Conservation (phyloP, 805 yeast genomes). For the Diddensiella caesifluorescens region DNA sequence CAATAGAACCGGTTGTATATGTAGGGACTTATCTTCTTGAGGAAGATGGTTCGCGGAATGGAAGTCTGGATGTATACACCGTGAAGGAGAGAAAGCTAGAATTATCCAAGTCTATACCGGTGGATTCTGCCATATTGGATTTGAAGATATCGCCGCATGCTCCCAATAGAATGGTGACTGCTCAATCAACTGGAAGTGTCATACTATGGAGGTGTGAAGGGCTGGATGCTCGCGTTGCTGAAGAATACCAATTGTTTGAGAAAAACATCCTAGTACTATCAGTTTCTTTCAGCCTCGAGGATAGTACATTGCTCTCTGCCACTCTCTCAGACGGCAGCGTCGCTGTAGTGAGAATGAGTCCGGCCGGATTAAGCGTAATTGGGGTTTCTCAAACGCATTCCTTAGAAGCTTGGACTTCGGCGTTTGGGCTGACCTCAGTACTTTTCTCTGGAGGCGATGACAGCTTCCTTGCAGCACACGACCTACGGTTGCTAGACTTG, state of each 20-base stretch:
- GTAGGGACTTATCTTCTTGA: constrained; percentile 81
- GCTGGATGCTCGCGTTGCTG: constrained; percentile 15
- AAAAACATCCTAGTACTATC: constrained; percentile 56
- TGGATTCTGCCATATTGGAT: constrained; percentile 59
- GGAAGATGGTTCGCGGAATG: constrained; percentile 55
- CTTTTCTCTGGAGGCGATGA: constrained; percentile 88
- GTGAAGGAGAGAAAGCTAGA: constrained; percentile 20
- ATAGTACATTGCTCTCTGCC: constrained; percentile 38
- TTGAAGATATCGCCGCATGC: constrained; percentile 60
- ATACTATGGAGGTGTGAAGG: constrained; percentile 50
- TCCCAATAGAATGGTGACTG: constrained; percentile 46
- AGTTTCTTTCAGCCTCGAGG: constrained; percentile 47
- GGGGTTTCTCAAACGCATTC: constrained; percentile 45
- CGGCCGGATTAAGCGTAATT: constrained; percentile 22
- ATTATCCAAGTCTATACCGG: constrained; percentile 18
- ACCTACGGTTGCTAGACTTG: constrained; percentile 38
- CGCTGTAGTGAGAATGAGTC: constrained; percentile 37
- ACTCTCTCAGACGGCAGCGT: constrained; percentile 69
- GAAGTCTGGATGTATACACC: constrained; percentile 49
- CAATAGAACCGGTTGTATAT: constrained; percentile 42
- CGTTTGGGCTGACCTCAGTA: constrained; percentile 52
- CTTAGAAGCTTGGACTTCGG: constrained; percentile 86
- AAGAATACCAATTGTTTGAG: constrained; percentile 45
- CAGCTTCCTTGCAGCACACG: constrained; percentile 67
- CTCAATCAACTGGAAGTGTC: constrained; percentile 77